Base-by-base conservation (phyloP, 1,284 basidiomycete species). In the Cutaneotrichosporon sp. region DNA sequence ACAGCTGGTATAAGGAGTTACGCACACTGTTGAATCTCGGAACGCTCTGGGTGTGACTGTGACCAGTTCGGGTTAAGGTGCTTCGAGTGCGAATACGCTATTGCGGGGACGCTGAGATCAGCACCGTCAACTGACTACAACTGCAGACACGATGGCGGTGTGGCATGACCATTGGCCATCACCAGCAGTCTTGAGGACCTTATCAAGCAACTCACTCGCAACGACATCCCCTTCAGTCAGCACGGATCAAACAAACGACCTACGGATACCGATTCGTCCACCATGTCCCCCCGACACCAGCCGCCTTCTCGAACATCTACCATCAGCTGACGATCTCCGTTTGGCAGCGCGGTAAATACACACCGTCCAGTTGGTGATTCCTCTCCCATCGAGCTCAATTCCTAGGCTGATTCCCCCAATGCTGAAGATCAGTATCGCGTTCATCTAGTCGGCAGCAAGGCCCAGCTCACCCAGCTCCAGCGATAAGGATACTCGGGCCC, bases 221-320 rank as follows among this genome's bases (percentile, higher is more conserved):
- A 1, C 38, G 38, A 8, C 38, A 41, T 5, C 38, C 38, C 38
- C 38, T 41, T 11, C 43, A 10, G 47, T 49, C 34, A 44, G 42
- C 29, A 31, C 41, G 12, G 3, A 11, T 12, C n/a, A 8, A 11
- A 26, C 1, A 9, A 5, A 9, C 8, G 5, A 22, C 46, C 53
- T 33, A 52, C 39, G 48, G 45, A 32, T 57, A 57, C 6, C 55
- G 48, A 52, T 57, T 57, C 26, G 37, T 35, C 20, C 46, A 57
- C 55, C 55, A 57, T 5, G 55, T 57, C 20, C 55, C 55, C 20
- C 55, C 55, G 12, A 57, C 49, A 19, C 46, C 55, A 22, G 34
- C 52, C 14, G 49, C 48, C 25, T 45, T 52, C 27, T 57, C 55
- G 34, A 51, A 33, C 3, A 51, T 38, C 52, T 19, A 3, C 38